Base-by-base conservation (phyloP, 2,329 filamentous ascomycete species). In the Thelonectria rubi region DNA sequence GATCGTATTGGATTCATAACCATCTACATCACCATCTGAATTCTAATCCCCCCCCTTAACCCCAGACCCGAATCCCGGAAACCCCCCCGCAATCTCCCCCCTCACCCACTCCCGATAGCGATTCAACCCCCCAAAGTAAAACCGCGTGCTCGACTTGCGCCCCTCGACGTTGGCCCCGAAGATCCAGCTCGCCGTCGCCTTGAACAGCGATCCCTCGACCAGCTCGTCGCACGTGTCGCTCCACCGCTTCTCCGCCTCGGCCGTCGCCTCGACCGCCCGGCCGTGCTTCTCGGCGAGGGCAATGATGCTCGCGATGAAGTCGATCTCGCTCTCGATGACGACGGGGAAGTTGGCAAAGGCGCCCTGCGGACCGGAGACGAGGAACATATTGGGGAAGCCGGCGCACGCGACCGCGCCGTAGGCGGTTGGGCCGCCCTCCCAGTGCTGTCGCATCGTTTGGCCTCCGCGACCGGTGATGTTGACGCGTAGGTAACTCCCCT, bases 101-200 rank as follows among this genome's bases (percentile, higher is more conserved):
- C n/a, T 3, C 12, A 32, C 26, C 59, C 59, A 62, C 3, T 54
- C 48, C 2, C 48, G 48, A n/a, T 62, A 62, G 2, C n/a, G n/a
- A 15, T 37, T 42, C 24, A 62, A n/a, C 0, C 59, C 59, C 3
- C 54, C 59, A 54, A 62, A 62, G 18, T 58, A 58, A 39, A 62
- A 62, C 42, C 58, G 54, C 26, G 59, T 62, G 24, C 49, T 62
- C 15, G 55, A 15, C 59, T 58, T 53, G 2, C 59, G 17, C 2
- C 59, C 59, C 34, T 53, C 17, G 2, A 62, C 43, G 39, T 62
- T 62, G 1, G 42, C n/a, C 7, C 59, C 49, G 18, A 62, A 62
- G 11, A 62, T 57, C 59, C 59, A 62, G 15, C 59, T 62, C 15
- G 59, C 55, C 3, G 59, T 49, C 1, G 47, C 58, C 42, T 53